phyloP scores from a whole-genome alignment of 768 basidiomycete genomes.

The Lentinula sp. region DNA sequence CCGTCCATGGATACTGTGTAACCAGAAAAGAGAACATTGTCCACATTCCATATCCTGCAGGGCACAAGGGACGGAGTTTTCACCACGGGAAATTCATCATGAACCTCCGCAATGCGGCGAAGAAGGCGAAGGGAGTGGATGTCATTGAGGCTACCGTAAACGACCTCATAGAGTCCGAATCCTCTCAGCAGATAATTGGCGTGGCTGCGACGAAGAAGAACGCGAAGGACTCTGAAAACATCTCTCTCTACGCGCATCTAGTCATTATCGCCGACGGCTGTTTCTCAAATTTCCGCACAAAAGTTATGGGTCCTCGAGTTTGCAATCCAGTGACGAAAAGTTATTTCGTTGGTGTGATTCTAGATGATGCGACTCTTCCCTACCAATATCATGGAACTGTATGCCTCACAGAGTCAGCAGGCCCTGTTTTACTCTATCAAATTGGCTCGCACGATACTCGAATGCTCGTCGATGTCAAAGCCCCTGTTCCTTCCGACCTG shows the following conservation, averaged over 20 bases:
- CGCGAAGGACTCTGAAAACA: conserved; percentile 15
- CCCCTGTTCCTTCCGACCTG: conserved; percentile 75
- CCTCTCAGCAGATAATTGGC: conserved; percentile 52
- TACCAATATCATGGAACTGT: conserved; percentile 82
- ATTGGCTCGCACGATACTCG: conserved; percentile 86
- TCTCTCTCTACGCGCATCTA: conserved; percentile 64
- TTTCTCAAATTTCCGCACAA: conserved; percentile 83
- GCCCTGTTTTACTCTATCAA: conserved; percentile 91
- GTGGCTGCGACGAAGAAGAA: conserved; percentile 29
- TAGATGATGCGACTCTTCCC: conserved; percentile 71
- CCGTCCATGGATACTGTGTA: conserved; percentile 83
- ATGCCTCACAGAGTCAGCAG: conserved; percentile 68
- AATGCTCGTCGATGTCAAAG: conserved; percentile 88
- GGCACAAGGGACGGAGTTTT: conserved; percentile 74
- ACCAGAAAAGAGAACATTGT: conserved; percentile 61
- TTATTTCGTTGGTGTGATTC: conserved; percentile 80
- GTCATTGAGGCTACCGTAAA: conserved; percentile 82
- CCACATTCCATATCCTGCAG: conserved; percentile 82
- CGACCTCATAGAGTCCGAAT: conserved; percentile 53
- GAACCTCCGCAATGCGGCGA: conserved; percentile 64
- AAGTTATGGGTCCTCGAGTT: conserved; percentile 47
- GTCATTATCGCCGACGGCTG: conserved; percentile 93
- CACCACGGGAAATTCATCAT: conserved; percentile 92
- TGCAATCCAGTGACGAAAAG: conserved; percentile 55
- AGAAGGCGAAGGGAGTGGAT: conserved; percentile 56